Evolutionary conservation across 2,329 filamentous ascomycete species (phyloP), one percentile per base, ranked within the genome.

Genomic region (Fusarium verrucosum): DNA sequence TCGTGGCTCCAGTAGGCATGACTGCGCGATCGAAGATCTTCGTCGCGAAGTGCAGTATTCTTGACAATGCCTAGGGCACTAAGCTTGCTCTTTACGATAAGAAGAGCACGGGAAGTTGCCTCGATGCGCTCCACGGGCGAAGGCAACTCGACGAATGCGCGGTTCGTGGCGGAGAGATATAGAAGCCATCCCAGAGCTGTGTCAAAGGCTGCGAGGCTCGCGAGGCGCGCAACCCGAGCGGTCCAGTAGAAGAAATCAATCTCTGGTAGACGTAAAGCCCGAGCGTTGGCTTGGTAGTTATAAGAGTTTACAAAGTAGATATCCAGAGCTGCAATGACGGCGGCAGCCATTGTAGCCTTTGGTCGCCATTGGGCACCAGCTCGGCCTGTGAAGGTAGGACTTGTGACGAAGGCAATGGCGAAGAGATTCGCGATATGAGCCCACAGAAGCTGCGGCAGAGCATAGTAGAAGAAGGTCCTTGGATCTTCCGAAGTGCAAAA

Each of bases 1-100:
- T 97, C 92, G 40, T 89, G 89, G 10, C 82, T 80, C 94, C 94
- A 98, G 78, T 97, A 97, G 16, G 82, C 83, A 68, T 89, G 85
- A 45, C 85, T 84, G 56, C 85, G 84, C 4, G 77, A 81, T 58
- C 93, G 86, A 75, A 97, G 79, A 38, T 84, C 85, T 62, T 86
- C 83, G 77, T 97, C 92, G 52, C 94, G 81, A 54, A 90, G 82
- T 16, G 91, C 85, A 4, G 92, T 92, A 79, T 97, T 97, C 74
- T 90, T 87, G 41, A 96, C 80, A 55, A 96, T 87, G 9, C 87
- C 90, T 33, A 91, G 79, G 1, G 90, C 91, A 68, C 85, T 88
- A 59, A 96, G 75, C 75, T 89, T 92, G 51, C 86, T 84, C 73
- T 88, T 85, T 13, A 86, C 82, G 7, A 78, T 78, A 38, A 87